phyloP scores from a whole-genome alignment of 208 protist genomes.

The Acanthamoeba culbertsoni region DNA sequence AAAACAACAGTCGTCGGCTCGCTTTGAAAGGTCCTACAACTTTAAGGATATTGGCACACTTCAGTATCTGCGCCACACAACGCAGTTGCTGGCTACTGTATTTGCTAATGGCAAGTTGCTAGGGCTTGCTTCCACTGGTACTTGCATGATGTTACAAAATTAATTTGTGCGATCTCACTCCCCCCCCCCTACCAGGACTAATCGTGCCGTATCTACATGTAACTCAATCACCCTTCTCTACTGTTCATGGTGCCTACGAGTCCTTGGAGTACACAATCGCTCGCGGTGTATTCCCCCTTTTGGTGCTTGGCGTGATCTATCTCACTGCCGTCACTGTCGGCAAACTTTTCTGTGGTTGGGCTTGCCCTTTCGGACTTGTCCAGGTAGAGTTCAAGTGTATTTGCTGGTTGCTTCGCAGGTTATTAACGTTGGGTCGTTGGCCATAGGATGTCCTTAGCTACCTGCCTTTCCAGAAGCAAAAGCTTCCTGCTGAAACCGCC shows the following conservation, averaged over 20 bases:
- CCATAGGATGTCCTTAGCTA: slow-evolving; percentile 46
- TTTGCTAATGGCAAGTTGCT: slow-evolving; percentile 31
- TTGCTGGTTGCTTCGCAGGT: too few species aligned
- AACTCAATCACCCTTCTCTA: slow-evolving; percentile 53
- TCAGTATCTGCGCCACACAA: neutral
- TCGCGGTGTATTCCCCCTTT: slow-evolving; percentile 43
- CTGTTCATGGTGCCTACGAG: slow-evolving; percentile 49
- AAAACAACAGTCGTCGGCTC: neutral
- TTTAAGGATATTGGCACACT: neutral
- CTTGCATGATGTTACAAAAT: neutral
- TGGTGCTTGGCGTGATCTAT: slow-evolving; percentile 61
- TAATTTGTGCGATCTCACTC: neutral
- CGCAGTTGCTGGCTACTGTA: neutral
- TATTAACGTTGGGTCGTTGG: too few species aligned
- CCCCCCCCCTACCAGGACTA: neutral
- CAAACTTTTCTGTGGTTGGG: slow-evolving; percentile 57
- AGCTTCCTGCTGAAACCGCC: neutral
- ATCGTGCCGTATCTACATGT: slow-evolving; percentile 57
- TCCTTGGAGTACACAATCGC: slow-evolving; percentile 57
- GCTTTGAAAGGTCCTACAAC: neutral
- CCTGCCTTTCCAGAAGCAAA: slow-evolving; percentile 49
- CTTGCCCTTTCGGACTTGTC: slow-evolving; percentile 56
- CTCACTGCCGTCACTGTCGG: slow-evolving; percentile 49
- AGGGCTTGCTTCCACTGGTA: slow-evolving; percentile 18
- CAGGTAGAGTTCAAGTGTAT: neutral